Percentiles rank a stretch among this genome's conserved stretches.
These are phyloP conservation scores for Pistacia integerrima DNA, from an alignment of 345 rosid species.

Conservation along the genomic window DNA sequence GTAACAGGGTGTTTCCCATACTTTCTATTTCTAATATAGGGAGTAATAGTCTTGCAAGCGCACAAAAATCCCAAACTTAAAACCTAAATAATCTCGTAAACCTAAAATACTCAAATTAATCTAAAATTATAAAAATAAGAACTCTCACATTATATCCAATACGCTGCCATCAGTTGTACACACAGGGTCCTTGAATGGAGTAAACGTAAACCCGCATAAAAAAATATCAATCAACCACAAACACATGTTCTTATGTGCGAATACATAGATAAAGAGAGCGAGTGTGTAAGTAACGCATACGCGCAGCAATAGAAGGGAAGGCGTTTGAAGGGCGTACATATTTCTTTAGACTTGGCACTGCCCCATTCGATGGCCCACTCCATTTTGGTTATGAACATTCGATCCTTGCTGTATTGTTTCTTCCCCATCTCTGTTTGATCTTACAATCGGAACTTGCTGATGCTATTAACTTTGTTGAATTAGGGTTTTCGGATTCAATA, in stretches of 20 bases:
- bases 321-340: slow-evolving; percentile 77
- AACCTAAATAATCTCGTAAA: background rate
- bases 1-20: slow-evolving; percentile 88
- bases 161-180: slow-evolving; percentile 87
- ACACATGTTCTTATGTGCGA: background rate
- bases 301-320: slow-evolving; percentile 99
- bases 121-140: background rate
- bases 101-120: background rate
- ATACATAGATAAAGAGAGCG: background rate
- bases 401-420: slow-evolving; percentile 96
- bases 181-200: slow-evolving; percentile 77
- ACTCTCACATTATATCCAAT: slow-evolving; percentile 75
- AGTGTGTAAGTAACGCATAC: slow-evolving; percentile 35
- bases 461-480: background rate
- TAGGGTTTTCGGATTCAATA: background rate
- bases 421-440: slow-evolving; percentile 68
- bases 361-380: slow-evolving; percentile 99
- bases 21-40: slow-evolving; percentile 80
- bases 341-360: slow-evolving; percentile 86
- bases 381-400: slow-evolving; percentile 90
- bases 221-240: background rate
- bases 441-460: background rate
- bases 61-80: background rate
- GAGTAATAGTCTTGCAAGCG: slow-evolving; percentile 66
- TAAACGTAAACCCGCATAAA: slow-evolving; percentile 73